A percentile compares a stretch with the other conserved stretches of the same genome.
These are phyloP conservation scores for Fragaria vesca DNA, from an alignment of 306 rosid genomes.

Conservation along the genomic window DNA sequence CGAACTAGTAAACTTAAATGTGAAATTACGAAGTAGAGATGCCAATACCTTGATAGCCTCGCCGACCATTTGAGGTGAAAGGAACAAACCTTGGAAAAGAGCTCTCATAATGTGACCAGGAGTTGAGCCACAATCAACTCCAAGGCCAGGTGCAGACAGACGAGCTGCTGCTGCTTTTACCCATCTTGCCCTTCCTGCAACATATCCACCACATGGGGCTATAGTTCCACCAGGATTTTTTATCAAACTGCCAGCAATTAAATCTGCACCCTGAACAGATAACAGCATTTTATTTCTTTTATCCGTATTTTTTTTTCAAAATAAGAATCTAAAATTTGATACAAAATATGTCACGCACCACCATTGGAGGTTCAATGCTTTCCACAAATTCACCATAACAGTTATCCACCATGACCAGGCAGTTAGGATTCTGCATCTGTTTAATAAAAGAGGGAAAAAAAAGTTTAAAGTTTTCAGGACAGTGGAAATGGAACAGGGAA, in stretches of 20 bases:
- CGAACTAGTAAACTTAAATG: constrained; percentile 18
- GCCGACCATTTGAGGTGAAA: constrained; percentile 99
- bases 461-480: neutral
- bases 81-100: constrained; percentile 87
- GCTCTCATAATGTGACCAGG: constrained; percentile 87
- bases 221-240: constrained; percentile 96
- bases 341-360: constrained; percentile 53
- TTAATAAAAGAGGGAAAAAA: neutral
- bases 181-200: constrained; percentile 74
- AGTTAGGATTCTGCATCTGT: constrained; percentile 82
- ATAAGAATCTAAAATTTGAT: constrained; percentile 17
- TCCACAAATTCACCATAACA: constrained; percentile 98
- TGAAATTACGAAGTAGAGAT: constrained; percentile 17
- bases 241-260: constrained; percentile 91
- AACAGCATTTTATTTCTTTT: constrained; percentile 18
- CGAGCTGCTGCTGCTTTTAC: constrained; percentile 91
- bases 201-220: constrained; percentile 93
- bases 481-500: constrained; percentile 4
- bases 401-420: constrained; percentile 92
- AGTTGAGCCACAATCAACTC: constrained; percentile 81
- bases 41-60: constrained; percentile 79
- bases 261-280: constrained; percentile 77
- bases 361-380: constrained; percentile 80
- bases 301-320: neutral
- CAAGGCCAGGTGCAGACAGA: constrained; percentile 92